Percentiles rank a stretch among this genome's conserved stretches.
These are phyloP conservation scores for Penicillium maclennaniae DNA, from an alignment of 495 filamentous ascomycete genomes.

Conservation along the genomic window DNA sequence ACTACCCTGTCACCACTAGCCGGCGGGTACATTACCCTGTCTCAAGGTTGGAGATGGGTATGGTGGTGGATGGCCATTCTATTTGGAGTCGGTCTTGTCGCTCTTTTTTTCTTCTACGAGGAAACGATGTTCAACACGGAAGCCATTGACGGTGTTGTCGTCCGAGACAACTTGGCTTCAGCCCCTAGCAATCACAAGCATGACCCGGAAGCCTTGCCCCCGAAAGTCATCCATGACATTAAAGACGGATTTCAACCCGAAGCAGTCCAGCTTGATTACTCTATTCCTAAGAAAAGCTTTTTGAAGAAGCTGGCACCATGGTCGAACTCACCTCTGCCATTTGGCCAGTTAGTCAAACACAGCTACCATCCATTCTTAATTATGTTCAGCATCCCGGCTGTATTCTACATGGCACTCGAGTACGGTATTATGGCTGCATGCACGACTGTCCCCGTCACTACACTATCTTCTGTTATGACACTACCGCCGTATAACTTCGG, in stretches of 20 bases:
- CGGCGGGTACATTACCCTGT: constrained; percentile 40
- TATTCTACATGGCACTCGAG: constrained; percentile 33
- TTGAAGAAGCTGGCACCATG: constrained; percentile 14
- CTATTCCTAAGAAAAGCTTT: constrained; percentile 18
- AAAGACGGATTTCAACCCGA: not conserved
- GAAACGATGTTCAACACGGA: constrained; percentile 12
- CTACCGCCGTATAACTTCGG: constrained; percentile 37
- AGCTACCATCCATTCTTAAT: constrained; percentile 25
- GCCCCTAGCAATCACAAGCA: not conserved
- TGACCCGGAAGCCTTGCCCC: not conserved
- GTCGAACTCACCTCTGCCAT: constrained; percentile 17
- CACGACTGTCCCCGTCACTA: constrained; percentile 28
- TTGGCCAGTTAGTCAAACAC: constrained; percentile 19
- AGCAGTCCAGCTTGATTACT: constrained; percentile 7
- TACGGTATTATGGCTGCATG: constrained; percentile 34
- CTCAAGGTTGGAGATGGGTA: constrained; percentile 48
- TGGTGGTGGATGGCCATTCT: constrained; percentile 50
- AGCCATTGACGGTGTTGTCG: constrained; percentile 7
- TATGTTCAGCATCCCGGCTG: constrained; percentile 27
- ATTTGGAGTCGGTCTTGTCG: constrained; percentile 24
- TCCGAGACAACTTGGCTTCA: constrained; percentile 2
- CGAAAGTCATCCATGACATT: not conserved
- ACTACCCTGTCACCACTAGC: constrained; percentile 36
- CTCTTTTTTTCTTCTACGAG: constrained; percentile 20
- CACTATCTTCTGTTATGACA: constrained; percentile 29